Evolutionary conservation across 768 basidiomycete species (phyloP).

Genomic region (Suillus ampliporus): DNA sequence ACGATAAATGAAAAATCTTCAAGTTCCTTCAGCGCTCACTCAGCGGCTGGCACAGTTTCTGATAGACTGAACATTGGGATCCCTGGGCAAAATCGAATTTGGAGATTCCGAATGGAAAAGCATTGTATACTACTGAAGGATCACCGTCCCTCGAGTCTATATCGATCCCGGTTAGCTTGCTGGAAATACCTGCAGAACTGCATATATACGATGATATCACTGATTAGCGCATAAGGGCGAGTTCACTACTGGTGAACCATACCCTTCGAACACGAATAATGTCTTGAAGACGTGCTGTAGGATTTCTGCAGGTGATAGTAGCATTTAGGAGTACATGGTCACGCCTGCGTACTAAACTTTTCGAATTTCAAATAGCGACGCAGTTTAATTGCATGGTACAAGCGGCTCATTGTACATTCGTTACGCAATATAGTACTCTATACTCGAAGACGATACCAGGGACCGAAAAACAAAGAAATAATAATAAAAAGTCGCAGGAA

Average conservation of each 20-base stretch:
- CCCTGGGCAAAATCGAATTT: too few relatives aligned
- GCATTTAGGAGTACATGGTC: too few relatives aligned
- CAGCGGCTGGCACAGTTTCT: neutral
- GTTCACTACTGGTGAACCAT: neutral
- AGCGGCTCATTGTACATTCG: conserved; percentile 14
- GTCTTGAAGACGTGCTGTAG: neutral
- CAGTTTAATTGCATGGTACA: conserved; percentile 10
- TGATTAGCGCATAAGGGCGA: neutral
- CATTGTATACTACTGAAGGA: neutral
- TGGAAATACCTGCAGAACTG: too few relatives aligned
- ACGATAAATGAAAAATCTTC: neutral
- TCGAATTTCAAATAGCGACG: too few relatives aligned
- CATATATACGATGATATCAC: neutral
- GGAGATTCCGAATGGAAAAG: neutral
- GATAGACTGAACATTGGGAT: too few relatives aligned
- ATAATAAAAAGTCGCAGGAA: conserved; percentile 8
- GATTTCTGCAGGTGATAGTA: neutral
- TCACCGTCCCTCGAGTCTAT: neutral
- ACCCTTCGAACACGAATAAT: neutral
- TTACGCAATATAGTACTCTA: conserved; percentile 13
- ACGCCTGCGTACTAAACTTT: too few relatives aligned
- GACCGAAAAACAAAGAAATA: conserved; percentile 11
- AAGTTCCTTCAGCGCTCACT: neutral
- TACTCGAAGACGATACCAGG: neutral
- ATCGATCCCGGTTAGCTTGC: too few relatives aligned